Evolutionary conservation across 2,329 filamentous ascomycete species (phyloP).

Genomic region (Orbilia javanica): DNA sequence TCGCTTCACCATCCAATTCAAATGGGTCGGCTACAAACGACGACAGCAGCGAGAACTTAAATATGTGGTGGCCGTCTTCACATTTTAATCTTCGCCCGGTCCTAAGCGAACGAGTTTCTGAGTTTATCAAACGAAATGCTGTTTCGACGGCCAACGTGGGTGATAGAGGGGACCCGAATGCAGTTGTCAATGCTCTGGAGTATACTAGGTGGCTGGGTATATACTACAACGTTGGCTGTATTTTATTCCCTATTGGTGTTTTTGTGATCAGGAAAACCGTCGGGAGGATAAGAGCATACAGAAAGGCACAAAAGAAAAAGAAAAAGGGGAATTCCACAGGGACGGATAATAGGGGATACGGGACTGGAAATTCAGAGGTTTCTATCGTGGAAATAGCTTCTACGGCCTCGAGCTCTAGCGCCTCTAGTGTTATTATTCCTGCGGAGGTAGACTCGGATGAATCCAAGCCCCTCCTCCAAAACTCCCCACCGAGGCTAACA

Average conservation of each 20-base stretch:
- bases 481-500: not conserved
- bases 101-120: conserved; percentile 39
- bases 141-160: not conserved
- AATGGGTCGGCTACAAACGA: conserved; percentile 16
- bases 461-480: conserved; percentile 38
- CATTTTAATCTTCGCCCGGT: conserved; percentile 44
- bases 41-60: conserved; percentile 9
- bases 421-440: conserved; percentile 8
- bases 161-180: conserved; percentile 8
- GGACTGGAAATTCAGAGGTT: conserved; percentile 5
- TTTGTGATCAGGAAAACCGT: conserved; percentile 33
- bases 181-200: conserved; percentile 37
- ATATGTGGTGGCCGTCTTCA: conserved; percentile 53
- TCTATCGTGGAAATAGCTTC: conserved; percentile 1
- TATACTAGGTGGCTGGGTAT: conserved; percentile 37
- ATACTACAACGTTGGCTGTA: conserved; percentile 38
- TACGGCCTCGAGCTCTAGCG: conserved; percentile 27
- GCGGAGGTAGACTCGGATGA: conserved; percentile 22
- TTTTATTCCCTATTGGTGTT: conserved; percentile 40
- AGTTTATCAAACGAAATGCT: conserved; percentile 40
- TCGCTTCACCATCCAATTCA: conserved; percentile 5
- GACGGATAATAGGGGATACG: not conserved
- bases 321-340: not conserved
- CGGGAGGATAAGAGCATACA: conserved; percentile 18
- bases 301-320: conserved; percentile 8